Conservation (phyloP, 148 eudicot genomes). For the Cornus controversa region DNA sequence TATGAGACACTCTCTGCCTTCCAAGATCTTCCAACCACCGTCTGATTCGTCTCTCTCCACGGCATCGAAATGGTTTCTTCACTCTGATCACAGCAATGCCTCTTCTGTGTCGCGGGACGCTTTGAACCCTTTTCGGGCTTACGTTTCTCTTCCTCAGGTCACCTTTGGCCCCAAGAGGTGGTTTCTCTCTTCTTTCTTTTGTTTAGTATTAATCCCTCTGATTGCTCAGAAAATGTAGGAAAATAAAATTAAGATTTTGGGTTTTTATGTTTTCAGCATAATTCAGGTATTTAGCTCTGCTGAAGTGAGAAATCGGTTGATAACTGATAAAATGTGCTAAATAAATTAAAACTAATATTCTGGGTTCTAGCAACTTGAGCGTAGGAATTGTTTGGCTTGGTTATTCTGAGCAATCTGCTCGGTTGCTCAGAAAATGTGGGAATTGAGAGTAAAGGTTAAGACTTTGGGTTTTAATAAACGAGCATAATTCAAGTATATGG, state of each 20-base stretch:
- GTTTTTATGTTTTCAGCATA: background rate
- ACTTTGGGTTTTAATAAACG: background rate
- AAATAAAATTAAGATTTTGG: background rate
- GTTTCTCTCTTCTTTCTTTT: constrained; percentile 7
- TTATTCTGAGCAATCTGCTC: no score
- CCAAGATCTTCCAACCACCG: constrained; percentile 41
- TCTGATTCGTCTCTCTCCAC: constrained; percentile 38
- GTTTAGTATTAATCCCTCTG: background rate
- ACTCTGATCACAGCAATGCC: constrained; percentile 8
- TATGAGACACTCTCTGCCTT: constrained; percentile 71
- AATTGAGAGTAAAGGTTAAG: background rate
- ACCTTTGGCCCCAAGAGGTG: constrained; percentile 89
- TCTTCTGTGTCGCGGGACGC: constrained; percentile 50
- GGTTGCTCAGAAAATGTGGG: background rate
- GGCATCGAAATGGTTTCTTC: constrained; percentile 65
- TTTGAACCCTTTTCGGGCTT: constrained; percentile 73
- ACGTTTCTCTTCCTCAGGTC: constrained; percentile 78
- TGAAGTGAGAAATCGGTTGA: background rate
- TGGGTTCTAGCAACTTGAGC: no score
- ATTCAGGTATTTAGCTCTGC: background rate
- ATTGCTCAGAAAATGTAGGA: background rate
- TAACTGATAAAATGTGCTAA: no score
- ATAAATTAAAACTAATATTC: no score
- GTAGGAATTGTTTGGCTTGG: no score
- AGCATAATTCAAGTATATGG: no score